Base-by-base conservation (phyloP, 176 grass and related monocot genomes). In the Lolium perenne region DNA sequence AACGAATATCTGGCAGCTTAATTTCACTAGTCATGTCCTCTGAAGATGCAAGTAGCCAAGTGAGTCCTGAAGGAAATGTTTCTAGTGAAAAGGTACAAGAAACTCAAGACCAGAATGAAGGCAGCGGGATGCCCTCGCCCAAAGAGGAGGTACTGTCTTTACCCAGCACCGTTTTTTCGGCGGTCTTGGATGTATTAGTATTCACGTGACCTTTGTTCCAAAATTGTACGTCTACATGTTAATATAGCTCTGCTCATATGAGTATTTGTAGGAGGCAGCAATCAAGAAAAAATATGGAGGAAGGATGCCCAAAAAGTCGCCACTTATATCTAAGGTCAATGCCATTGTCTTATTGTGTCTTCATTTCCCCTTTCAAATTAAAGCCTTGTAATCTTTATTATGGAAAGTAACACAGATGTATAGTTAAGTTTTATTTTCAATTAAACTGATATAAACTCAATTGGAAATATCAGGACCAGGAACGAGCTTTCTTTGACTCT, bases 401-500 rank as follows among this genome's bases (percentile, higher is more conserved):
- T 77, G 77, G 86, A 48, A 70, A 50, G 26, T 40, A 21, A 72
- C 23, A n/a, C 12, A 54, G 7, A 10, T 55, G 10, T 43, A 38
- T 26, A 82, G 18, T 54, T 65, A 50, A 75, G 13, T 45, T 77
- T 10, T 32, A 25, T 62, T 67, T 74, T n/a, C 29, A 70, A 76
- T 20, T 83, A 72, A 43, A 65, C 45, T 84, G 8, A 41, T 65
- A 51, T 81, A 61, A 59, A 66, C 35, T 72, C 73, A 73, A 78
- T 41, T 63, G 71, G 25, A 61, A 87, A 76, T 83, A 85, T 63
- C 84, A 98, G 96, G 96, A 98, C 58, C 96, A 95, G 86, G 93
- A 98, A 54, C 84, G 90, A n/a, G 96, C 96, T 46, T 95, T 80
- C 84, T 98, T 98, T 91, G 93, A 98, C 91, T 98, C 96, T 76